Percentiles rank a stretch among this genome's conserved stretches.
These are phyloP conservation scores for Acorus gramineus DNA, from an alignment of 106 monocot genomes.

Conservation along the genomic window DNA sequence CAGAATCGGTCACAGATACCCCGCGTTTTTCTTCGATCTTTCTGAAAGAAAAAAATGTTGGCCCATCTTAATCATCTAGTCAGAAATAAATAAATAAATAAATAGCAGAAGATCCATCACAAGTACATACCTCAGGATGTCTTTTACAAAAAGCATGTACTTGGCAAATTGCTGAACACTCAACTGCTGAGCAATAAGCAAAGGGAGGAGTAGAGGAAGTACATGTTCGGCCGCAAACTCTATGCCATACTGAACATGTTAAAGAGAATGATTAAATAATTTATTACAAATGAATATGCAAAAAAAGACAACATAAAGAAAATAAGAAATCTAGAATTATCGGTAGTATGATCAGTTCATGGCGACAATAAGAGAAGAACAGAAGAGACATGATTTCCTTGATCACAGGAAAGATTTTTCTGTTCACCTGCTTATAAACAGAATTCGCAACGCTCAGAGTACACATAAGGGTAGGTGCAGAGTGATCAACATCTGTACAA, in stretches of 20 bases:
- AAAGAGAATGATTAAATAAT: background rate
- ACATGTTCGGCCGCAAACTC: slow-evolving; percentile 91
- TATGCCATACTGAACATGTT: slow-evolving; percentile 50
- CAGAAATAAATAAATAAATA: background rate
- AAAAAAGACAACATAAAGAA: too few relatives aligned
- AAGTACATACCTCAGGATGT: slow-evolving; percentile 64
- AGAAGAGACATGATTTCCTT: too few relatives aligned
- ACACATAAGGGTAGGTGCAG: slow-evolving; percentile 96
- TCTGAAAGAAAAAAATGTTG: slow-evolving; percentile 30
- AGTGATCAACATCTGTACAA: slow-evolving; percentile 86
- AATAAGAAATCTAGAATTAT: too few relatives aligned
- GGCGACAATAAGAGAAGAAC: too few relatives aligned
- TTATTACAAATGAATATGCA: too few relatives aligned
- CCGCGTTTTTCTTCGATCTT: slow-evolving; percentile 96
- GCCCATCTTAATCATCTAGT: too few relatives aligned
- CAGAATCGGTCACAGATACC: slow-evolving; percentile 56
- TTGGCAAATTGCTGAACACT: slow-evolving; percentile 93
- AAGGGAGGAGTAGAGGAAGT: slow-evolving; percentile 70
- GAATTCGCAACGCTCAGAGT: slow-evolving; percentile 80
- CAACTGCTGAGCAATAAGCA: slow-evolving; percentile 76
- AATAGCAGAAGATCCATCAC: background rate
- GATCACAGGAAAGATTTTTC: too few relatives aligned
- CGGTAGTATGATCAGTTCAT: too few relatives aligned
- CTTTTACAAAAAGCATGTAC: slow-evolving; percentile 94
- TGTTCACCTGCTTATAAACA: slow-evolving; percentile 62